A percentile compares a stretch with the other conserved stretches of the same genome.
Evolutionary conservation across 345 rosid genomes (phyloP).

Genomic region (Jatropha curcas): DNA sequence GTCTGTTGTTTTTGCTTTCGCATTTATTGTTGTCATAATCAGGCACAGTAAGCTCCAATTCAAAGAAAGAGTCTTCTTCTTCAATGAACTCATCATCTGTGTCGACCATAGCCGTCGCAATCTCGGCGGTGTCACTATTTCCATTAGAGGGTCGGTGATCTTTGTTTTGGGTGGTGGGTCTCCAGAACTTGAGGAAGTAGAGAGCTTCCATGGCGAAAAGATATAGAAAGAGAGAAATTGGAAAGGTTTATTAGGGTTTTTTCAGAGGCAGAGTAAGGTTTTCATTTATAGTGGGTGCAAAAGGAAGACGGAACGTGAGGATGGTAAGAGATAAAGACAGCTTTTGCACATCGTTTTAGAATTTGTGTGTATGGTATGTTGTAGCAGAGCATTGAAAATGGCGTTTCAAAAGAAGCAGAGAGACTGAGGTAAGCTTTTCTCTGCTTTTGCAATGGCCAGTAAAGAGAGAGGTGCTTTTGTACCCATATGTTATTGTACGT

Average conservation of each 20-base stretch:
- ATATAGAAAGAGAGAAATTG: conserved; percentile 2
- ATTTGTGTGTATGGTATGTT: not conserved
- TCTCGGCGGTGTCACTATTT: conserved; percentile 9
- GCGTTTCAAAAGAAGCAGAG: conserved; percentile 30
- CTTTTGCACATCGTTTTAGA: conserved; percentile 54
- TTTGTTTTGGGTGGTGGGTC: conserved; percentile 29
- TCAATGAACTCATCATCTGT: conserved; percentile 45
- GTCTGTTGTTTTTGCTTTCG: conserved; percentile 6
- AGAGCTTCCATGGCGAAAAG: conserved; percentile 61
- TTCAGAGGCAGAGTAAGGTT: not conserved
- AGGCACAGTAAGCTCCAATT: conserved; percentile 69
- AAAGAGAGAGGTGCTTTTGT: not conserved
- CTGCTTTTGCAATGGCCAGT: conserved; percentile 7
- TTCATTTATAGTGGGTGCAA: conserved; percentile 11
- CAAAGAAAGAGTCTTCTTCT: conserved; percentile 89
- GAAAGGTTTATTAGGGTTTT: conserved; percentile 11
- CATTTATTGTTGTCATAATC: conserved; percentile 28
- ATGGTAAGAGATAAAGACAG: conserved; percentile 23
- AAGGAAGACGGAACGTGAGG: conserved; percentile 11
- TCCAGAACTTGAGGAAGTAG: conserved; percentile 59
- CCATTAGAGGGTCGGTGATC: conserved; percentile 23
- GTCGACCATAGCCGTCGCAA: conserved; percentile 24
- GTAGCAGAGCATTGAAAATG: conserved; percentile 36
- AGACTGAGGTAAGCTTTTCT: not conserved
- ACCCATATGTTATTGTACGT: conserved; percentile 15